A percentile compares a stretch with the other conserved stretches of the same genome.
Conservation (phyloP, 192 early-diverging fungal genomes). For the Backusella tarrabulga region DNA sequence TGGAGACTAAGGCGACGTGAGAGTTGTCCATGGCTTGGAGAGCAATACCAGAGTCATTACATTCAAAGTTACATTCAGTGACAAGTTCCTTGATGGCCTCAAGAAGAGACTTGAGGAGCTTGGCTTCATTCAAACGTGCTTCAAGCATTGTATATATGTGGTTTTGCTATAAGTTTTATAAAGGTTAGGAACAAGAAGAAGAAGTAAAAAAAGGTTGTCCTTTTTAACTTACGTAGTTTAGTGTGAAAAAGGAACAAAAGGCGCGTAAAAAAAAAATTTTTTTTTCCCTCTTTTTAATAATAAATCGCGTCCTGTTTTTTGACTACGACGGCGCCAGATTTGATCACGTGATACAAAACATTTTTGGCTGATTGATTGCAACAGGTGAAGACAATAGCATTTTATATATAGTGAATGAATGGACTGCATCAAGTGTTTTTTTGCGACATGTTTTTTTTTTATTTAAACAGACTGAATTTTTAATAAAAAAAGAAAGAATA, state of each 20-base stretch:
- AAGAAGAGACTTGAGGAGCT: slow-evolving; percentile 90
- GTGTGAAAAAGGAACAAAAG: background rate
- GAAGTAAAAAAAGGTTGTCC: background rate
- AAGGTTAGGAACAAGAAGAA: background rate
- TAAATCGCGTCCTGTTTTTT: background rate
- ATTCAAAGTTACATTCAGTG: slow-evolving; percentile 97
- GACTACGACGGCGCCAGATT: background rate
- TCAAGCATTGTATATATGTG: slow-evolving; percentile 71
- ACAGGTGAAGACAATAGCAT: too few relatives aligned
- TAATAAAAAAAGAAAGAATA: background rate
- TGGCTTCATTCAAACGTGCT: slow-evolving; percentile 85
- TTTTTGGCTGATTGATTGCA: background rate
- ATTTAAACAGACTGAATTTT: background rate
- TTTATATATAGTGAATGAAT: background rate
- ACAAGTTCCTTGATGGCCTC: slow-evolving; percentile 98
- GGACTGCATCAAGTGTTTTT: background rate
- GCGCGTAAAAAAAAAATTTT: slow-evolving; percentile 4
- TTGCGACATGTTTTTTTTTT: background rate
- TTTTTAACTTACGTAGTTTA: background rate
- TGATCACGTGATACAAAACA: background rate
- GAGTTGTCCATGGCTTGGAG: slow-evolving; percentile 99
- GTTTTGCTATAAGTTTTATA: background rate
- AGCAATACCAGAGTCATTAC: slow-evolving; percentile 89
- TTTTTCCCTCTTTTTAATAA: background rate
- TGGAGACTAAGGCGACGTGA: slow-evolving; percentile 91